phyloP scores from a whole-genome alignment of 192 early-diverging fungal genomes.

The Gonapodya prolifera region DNA sequence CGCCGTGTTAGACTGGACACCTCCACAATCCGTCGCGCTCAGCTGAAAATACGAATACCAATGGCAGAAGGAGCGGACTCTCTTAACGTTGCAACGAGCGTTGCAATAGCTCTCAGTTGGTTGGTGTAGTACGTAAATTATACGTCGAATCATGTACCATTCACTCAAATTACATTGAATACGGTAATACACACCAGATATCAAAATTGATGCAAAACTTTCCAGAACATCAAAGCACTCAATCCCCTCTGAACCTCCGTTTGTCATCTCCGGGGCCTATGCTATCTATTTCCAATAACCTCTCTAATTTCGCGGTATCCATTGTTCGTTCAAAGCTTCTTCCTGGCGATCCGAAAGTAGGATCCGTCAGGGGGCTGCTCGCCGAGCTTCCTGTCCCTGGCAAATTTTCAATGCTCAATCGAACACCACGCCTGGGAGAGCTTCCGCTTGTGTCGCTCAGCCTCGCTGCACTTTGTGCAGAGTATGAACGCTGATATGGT shows the following conservation, averaged over 20 bases:
- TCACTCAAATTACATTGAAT: too few species aligned
- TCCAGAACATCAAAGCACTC: too few species aligned
- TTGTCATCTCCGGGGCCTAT: not conserved
- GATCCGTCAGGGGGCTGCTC: not conserved
- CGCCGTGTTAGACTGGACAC: not conserved
- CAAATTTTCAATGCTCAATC: not conserved
- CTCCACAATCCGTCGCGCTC: not conserved
- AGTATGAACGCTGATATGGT: not conserved
- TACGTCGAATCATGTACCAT: not conserved
- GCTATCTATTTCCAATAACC: not conserved
- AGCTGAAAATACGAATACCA: not conserved
- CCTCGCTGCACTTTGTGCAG: not conserved
- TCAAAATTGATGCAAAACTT: too few species aligned
- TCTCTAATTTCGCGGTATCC: not conserved
- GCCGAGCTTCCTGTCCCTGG: too few species aligned
- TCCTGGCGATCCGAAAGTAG: not conserved
- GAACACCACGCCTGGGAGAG: not conserved
- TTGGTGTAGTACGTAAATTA: not conserved
- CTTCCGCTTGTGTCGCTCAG: not conserved
- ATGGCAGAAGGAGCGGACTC: not conserved
- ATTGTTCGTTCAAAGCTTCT: not conserved
- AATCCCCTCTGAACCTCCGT: not conserved
- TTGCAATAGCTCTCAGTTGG: not conserved
- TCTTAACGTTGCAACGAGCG: not conserved
- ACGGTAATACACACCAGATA: too few species aligned